Conservation (phyloP, 2,329 filamentous ascomycete genomes). For the Hymenotorrendiella dingleyae region DNA sequence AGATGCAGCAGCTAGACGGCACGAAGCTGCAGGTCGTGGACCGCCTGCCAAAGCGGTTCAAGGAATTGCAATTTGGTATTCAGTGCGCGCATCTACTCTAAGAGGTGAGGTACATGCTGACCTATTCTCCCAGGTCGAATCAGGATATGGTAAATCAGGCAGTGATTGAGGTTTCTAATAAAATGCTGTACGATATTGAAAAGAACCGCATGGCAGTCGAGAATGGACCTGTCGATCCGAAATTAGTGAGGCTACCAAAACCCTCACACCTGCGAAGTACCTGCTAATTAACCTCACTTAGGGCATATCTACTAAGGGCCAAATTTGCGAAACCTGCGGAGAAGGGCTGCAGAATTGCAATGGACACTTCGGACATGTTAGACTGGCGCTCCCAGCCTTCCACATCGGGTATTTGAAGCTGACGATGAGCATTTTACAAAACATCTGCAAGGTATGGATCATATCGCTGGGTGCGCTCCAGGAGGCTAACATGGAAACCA, state of each 20-base stretch:
- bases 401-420: slow-evolving; percentile 96
- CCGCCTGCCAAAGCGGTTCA: slow-evolving; percentile 84
- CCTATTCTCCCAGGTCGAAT: slow-evolving; percentile 57
- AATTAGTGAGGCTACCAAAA: slow-evolving; percentile 52
- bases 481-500: slow-evolving; percentile 27
- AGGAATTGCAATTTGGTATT: slow-evolving; percentile 89
- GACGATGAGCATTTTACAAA: slow-evolving; percentile 84
- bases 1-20: slow-evolving; percentile 3
- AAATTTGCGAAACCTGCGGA: slow-evolving; percentile 75
- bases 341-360: slow-evolving; percentile 78
- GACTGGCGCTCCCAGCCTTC: slow-evolving; percentile 84
- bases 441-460: slow-evolving; percentile 73
- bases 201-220: slow-evolving; percentile 68
- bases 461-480: not conserved
- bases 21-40: slow-evolving; percentile 84
- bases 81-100: slow-evolving; percentile 48
- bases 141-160: slow-evolving; percentile 95
- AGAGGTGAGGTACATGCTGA: slow-evolving; percentile 1
- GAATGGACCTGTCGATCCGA: slow-evolving; percentile 82
- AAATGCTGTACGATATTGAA: slow-evolving; percentile 86
- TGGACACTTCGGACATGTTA: slow-evolving; percentile 92
- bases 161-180: slow-evolving; percentile 89
- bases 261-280: slow-evolving; percentile 8
- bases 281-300: slow-evolving; percentile 21
- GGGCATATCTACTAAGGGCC: slow-evolving; percentile 81